Conservation (phyloP, 2,329 filamentous ascomycete genomes). For the Pleurostoma richardsiae region DNA sequence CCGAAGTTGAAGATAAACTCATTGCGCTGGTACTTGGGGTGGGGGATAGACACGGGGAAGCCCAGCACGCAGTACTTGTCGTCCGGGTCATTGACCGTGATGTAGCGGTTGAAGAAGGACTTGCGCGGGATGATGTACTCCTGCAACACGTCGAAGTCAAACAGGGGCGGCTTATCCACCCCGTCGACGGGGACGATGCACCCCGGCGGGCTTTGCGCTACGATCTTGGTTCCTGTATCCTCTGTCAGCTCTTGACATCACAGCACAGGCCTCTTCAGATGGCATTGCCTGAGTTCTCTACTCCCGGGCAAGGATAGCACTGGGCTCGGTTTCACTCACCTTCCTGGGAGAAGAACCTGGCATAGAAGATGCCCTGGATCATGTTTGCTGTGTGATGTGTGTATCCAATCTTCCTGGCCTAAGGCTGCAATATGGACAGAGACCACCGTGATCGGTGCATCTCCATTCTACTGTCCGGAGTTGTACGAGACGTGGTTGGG, state of each 20-base stretch:
- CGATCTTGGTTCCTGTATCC: slow-evolving; percentile 51
- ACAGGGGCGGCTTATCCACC: slow-evolving; percentile 54
- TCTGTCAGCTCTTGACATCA: slow-evolving; percentile 8
- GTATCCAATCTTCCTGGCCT: too few species aligned
- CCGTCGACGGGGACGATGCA: slow-evolving; percentile 48
- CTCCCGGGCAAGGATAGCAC: neutral
- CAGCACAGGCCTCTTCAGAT: too few species aligned
- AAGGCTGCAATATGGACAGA: too few species aligned
- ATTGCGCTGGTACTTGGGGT: slow-evolving; percentile 80
- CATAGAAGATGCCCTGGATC: slow-evolving; percentile 69
- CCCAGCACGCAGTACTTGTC: slow-evolving; percentile 74
- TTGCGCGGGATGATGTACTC: slow-evolving; percentile 94
- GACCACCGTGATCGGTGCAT: too few species aligned
- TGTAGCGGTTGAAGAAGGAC: slow-evolving; percentile 87
- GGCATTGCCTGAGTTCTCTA: too few species aligned
- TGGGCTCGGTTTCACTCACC: slow-evolving; percentile 30
- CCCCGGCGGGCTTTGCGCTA: slow-evolving; percentile 57
- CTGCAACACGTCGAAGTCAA: slow-evolving; percentile 81
- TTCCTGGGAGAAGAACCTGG: slow-evolving; percentile 62
- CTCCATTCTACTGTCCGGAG: too few species aligned
- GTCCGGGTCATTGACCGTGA: slow-evolving; percentile 71
- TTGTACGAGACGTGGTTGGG: too few species aligned
- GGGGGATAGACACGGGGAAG: slow-evolving; percentile 81
- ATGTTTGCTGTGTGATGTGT: slow-evolving; percentile 27
- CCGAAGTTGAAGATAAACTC: slow-evolving; percentile 99